Conservation (phyloP, 495 filamentous ascomycete species). For the Xylaria nigripes region DNA sequence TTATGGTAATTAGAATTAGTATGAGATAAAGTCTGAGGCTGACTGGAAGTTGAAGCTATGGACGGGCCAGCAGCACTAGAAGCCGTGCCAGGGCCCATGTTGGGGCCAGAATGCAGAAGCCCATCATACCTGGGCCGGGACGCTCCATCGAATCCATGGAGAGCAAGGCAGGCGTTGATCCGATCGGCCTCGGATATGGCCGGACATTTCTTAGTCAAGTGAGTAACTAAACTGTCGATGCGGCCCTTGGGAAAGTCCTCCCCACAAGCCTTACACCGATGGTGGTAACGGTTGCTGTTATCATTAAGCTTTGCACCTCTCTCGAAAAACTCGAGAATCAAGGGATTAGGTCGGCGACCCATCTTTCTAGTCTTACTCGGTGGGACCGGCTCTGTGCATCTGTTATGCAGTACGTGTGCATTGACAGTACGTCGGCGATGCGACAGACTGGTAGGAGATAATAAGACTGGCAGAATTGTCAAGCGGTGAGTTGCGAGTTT, state of each 20-base stretch:
- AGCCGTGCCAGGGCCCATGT: slow-evolving; percentile 9
- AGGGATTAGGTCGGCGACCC: slow-evolving; percentile 72
- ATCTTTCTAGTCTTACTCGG: slow-evolving; percentile 36
- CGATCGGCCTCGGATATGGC: slow-evolving; percentile 59
- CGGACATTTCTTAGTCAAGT: slow-evolving; percentile 75
- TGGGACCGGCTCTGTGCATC: slow-evolving; percentile 2
- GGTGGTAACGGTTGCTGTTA: slow-evolving; percentile 77
- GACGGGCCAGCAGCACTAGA: background rate
- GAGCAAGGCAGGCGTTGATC: slow-evolving; percentile 51
- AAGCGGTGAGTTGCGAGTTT: slow-evolving; percentile 23
- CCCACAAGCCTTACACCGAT: slow-evolving; percentile 78
- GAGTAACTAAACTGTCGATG: slow-evolving; percentile 66
- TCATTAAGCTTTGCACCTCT: slow-evolving; percentile 74
- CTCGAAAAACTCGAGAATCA: slow-evolving; percentile 78
- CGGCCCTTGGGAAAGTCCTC: slow-evolving; percentile 80
- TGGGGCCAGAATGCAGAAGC: slow-evolving; percentile 18
- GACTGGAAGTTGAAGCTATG: background rate
- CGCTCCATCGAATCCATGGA: slow-evolving; percentile 36
- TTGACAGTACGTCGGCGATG: slow-evolving; percentile 4
- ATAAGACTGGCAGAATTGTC: slow-evolving; percentile 26
- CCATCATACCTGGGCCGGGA: slow-evolving; percentile 26
- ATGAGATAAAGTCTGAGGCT: slow-evolving; percentile 26
- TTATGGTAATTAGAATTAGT: background rate
- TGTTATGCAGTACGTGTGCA: background rate
- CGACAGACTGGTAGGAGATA: slow-evolving; percentile 8